Conservation (phyloP, 805 yeast species). For the Ogataea trehalophila region DNA sequence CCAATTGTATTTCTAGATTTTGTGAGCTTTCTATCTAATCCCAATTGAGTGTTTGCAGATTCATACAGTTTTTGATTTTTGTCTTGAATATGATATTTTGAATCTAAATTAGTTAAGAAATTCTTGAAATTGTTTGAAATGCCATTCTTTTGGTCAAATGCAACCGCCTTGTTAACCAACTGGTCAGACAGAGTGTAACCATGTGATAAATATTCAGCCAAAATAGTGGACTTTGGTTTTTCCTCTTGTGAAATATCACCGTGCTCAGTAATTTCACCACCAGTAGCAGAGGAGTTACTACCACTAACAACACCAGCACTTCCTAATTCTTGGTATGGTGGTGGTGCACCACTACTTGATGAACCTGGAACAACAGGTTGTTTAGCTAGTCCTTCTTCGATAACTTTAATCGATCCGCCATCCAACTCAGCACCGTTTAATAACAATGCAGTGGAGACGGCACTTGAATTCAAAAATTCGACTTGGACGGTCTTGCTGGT, state of each 20-base stretch:
- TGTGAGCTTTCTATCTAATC: slow-evolving; percentile 35
- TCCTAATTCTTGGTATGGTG: slow-evolving; percentile 4
- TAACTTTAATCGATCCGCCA: slow-evolving; percentile 48
- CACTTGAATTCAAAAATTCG: slow-evolving; percentile 51
- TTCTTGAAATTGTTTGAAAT: slow-evolving; percentile 48
- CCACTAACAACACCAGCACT: slow-evolving; percentile 9
- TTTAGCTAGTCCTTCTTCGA: slow-evolving; percentile 25
- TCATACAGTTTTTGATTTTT: slow-evolving; percentile 35
- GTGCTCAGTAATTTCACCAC: slow-evolving; percentile 4
- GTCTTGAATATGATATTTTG: slow-evolving; percentile 55
- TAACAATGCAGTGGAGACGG: slow-evolving; percentile 65
- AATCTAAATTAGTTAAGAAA: slow-evolving; percentile 52
- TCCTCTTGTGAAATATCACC: slow-evolving; percentile 62
- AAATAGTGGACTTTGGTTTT: slow-evolving; percentile 69
- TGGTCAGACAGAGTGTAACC: slow-evolving; percentile 67
- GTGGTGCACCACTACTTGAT: slow-evolving; percentile 10
- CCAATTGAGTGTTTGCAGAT: slow-evolving; percentile 37
- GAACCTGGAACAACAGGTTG: slow-evolving; percentile 14
- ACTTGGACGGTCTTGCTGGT: slow-evolving; percentile 41
- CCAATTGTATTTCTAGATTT: slow-evolving; percentile 34
- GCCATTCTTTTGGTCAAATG: slow-evolving; percentile 63
- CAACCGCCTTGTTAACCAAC: slow-evolving; percentile 55
- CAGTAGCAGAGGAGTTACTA: neutral
- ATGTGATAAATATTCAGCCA: slow-evolving; percentile 71
- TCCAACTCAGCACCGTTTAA: slow-evolving; percentile 72